A percentile compares a stretch with the other conserved stretches of the same genome.
These are phyloP conservation scores for Neostapfia colusana DNA, from an alignment of 176 grass and related monocot genomes.

Conservation along the genomic window DNA sequence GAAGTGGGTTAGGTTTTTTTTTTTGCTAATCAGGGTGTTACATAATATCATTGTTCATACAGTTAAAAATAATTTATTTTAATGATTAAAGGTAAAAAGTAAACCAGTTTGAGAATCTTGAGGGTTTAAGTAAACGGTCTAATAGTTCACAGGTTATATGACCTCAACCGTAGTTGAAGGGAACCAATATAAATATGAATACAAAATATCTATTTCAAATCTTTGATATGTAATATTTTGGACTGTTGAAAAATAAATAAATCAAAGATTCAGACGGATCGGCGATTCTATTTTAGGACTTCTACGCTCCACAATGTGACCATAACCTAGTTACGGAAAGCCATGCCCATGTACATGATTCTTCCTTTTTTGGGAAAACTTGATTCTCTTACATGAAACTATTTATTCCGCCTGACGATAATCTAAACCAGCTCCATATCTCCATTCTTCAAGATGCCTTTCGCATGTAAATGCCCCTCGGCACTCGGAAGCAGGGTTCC, in stretches of 20 bases:
- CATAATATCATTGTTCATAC: too few species aligned
- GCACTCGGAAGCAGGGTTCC: constrained; percentile 53
- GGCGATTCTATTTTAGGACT: neutral
- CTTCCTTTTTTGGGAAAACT: neutral
- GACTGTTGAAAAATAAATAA: neutral
- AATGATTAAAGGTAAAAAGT: too few species aligned
- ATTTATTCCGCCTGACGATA: constrained; percentile 58
- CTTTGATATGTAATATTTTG: neutral
- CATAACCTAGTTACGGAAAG: neutral
- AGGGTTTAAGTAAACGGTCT: too few species aligned
- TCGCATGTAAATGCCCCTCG: constrained; percentile 69
- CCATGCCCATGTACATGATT: neutral
- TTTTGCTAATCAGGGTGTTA: too few species aligned
- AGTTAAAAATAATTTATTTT: too few species aligned
- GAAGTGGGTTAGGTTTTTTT: too few species aligned
- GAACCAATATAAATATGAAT: neutral
- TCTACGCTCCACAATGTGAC: neutral
- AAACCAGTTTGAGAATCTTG: too few species aligned
- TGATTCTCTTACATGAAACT: neutral
- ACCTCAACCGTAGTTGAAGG: too few species aligned
- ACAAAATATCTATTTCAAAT: neutral
- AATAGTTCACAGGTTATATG: too few species aligned
- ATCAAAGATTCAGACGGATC: neutral
- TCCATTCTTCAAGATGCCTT: constrained; percentile 88
- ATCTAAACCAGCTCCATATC: constrained; percentile 94